Evolutionary conservation across 495 filamentous ascomycete species (phyloP), one percentile per base, ranked within the genome.

Genomic region (Aspergillus coremiiformis): DNA sequence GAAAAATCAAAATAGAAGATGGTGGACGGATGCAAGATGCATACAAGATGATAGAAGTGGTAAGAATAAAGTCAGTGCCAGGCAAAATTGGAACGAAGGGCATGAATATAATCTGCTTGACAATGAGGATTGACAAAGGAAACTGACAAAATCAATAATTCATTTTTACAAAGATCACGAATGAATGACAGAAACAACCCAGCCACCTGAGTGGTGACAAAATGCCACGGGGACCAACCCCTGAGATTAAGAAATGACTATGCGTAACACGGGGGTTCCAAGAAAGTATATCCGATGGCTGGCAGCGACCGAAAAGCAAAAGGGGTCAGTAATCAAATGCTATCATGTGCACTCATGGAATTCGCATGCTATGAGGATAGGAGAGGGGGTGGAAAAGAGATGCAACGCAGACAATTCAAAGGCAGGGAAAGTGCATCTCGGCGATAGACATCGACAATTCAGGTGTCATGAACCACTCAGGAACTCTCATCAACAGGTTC

Each of bases 91-190:
- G 37, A 41, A 41, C 17, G 37, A 41, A 41, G 15, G 37, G 15
- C 37, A 6, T 11, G 21, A 41, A 41, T 41, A 41, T 41, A 41
- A 27, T 14, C 37, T 20, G 19, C 37, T 41, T 41, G 37, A 41
- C 37, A 41, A n/a, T 35, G 32, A 35, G 46, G 52, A 54, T 57
- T 47, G 52, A 60, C 54, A 56, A 53, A 63, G 50, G 63, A 47
- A 59, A 58, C 41, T 52, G 26, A 47, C 15, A 39, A 24, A 43
- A 47, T 29, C 37, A 44, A 50, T 39, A 33, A 39, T 37, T 58
- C 53, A 54, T 58, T 47, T n/a, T 47, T 46, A 35, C 37, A 20
- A 10, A 43, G 35, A 44, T 42, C 48, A 37, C 43, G 50, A 39
- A 53, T 12, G 53, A 54, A 56, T 49, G 52, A 54, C 46, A 52